A percentile compares a stretch with the other conserved stretches of the same genome.
phyloP scores from a whole-genome alignment of 345 rosid genomes.

The Passiflora organensis region DNA sequence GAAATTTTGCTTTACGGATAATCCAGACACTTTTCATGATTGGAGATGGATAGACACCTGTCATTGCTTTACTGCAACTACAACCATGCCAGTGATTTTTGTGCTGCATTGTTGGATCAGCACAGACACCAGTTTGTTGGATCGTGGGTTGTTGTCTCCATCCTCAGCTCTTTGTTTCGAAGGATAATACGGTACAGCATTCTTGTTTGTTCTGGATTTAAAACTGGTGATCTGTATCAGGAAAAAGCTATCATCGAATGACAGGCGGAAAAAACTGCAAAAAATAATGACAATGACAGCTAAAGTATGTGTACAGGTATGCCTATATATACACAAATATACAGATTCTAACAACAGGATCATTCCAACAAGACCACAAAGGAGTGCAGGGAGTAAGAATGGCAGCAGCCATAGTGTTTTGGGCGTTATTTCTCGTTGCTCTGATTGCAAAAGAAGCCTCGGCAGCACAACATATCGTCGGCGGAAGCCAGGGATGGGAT shows the following conservation, averaged over 20 bases:
- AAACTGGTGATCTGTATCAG: slow-evolving; percentile 11
- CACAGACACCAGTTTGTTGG: too few relatives aligned
- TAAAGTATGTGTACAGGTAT: not conserved
- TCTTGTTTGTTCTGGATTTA: not conserved
- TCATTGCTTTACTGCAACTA: slow-evolving; percentile 5
- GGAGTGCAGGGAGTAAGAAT: slow-evolving; percentile 11
- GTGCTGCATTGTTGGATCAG: not conserved
- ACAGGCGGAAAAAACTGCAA: not conserved
- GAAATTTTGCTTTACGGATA: slow-evolving; percentile 37
- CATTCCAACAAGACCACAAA: not conserved
- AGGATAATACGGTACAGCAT: not conserved
- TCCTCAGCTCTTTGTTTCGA: not conserved
- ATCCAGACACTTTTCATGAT: slow-evolving; percentile 7
- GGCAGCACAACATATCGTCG: slow-evolving; percentile 62
- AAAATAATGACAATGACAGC: slow-evolving; percentile 4
- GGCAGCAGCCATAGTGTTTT: slow-evolving; percentile 21
- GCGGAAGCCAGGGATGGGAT: slow-evolving; percentile 93
- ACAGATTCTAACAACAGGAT: not conserved
- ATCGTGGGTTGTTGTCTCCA: too few relatives aligned
- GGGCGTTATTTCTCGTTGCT: slow-evolving; percentile 28
- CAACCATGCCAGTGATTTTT: not conserved
- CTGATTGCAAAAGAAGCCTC: slow-evolving; percentile 26
- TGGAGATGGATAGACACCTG: too few relatives aligned
- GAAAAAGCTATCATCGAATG: not conserved
- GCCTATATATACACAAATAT: slow-evolving; percentile 18